Conservation (phyloP, 768 basidiomycete genomes). For the Scleroderma bovista region DNA sequence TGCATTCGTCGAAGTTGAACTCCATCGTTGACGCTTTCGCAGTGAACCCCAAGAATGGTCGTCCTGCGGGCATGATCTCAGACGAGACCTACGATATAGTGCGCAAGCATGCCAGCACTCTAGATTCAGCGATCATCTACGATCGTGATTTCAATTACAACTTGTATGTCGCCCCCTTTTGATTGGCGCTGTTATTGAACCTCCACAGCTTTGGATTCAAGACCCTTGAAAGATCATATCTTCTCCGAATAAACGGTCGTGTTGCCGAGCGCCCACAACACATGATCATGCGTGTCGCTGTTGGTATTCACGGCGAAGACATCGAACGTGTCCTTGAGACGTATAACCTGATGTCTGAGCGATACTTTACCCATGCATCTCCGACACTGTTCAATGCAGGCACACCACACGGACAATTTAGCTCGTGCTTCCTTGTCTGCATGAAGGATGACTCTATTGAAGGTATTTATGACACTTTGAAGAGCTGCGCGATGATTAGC, state of each 20-base stretch:
- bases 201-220: conserved; percentile 91
- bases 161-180: conserved; percentile 49
- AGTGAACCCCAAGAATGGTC: conserved; percentile 96
- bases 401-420: conserved; percentile 90
- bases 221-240: conserved; percentile 96
- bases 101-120: conserved; percentile 67
- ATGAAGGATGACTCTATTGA: conserved; percentile 99
- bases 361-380: conserved; percentile 97
- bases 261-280: conserved; percentile 98
- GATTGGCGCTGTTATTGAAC: not conserved
- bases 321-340: conserved; percentile 88
- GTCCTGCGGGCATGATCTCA: conserved; percentile 86
- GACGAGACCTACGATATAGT: conserved; percentile 80
- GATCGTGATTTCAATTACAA: conserved; percentile 98
- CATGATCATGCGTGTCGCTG: conserved; percentile 99
- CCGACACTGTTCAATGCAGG: conserved; percentile 99
- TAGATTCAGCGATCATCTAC: conserved; percentile 96
- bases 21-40: not conserved
- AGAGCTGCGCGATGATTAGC: conserved; percentile 98
- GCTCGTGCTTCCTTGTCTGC: conserved; percentile 94
- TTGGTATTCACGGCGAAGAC: conserved; percentile 90
- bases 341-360: conserved; percentile 94
- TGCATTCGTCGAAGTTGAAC: not conserved
- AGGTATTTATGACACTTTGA: conserved; percentile 97
- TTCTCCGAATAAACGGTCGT: conserved; percentile 88